Evolutionary conservation across 2,329 filamentous ascomycete genomes (phyloP).

Genomic region (Venturiaceae sp.): DNA sequence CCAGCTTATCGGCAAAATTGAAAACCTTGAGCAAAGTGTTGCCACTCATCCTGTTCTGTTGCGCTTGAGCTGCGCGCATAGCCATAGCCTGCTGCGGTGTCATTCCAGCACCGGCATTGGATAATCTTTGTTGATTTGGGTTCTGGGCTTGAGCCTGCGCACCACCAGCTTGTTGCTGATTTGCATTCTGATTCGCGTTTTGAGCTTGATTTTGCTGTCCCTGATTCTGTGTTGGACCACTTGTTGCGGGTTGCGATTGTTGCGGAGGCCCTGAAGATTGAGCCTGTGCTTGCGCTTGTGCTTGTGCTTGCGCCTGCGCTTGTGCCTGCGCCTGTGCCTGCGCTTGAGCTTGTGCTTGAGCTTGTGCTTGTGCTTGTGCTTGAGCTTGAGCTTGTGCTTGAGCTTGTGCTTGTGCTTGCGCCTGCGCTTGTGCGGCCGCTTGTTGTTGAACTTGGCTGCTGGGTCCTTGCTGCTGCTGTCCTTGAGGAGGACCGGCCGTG

Average conservation of each 20-base stretch:
- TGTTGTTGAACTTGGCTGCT: constrained; percentile 22
- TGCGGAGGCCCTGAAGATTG: constrained; percentile 18
- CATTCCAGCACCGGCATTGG: constrained; percentile 12
- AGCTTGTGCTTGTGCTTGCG: constrained; percentile 18
- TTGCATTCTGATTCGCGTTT: constrained; percentile 25
- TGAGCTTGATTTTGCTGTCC: constrained; percentile 20
- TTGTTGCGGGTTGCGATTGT: constrained; percentile 7
- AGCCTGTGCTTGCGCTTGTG: constrained; percentile 27
- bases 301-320: constrained; percentile 24
- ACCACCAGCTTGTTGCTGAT: constrained; percentile 24
- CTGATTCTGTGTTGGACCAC: constrained; percentile 17
- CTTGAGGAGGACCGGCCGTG: constrained; percentile 15
- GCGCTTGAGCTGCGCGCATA: constrained; percentile 17
- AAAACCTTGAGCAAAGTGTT: constrained; percentile 43
- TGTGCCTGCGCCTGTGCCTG: constrained; percentile 22
- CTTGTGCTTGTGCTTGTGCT: constrained; percentile 9
- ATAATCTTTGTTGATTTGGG: constrained; percentile 13
- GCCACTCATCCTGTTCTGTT: constrained; percentile 21
- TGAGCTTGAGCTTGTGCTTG: constrained; percentile 14
- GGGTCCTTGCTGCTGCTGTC: constrained; percentile 16
- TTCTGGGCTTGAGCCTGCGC: constrained; percentile 16
- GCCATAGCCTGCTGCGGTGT: constrained; percentile 11
- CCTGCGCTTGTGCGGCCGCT: constrained; percentile 28
- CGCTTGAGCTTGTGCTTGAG: constrained; percentile 6
- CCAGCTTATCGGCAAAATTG: constrained; percentile 46